phyloP scores from a whole-genome alignment of 2,329 filamentous ascomycete species.

The Atkinsonella hypoxylon region DNA sequence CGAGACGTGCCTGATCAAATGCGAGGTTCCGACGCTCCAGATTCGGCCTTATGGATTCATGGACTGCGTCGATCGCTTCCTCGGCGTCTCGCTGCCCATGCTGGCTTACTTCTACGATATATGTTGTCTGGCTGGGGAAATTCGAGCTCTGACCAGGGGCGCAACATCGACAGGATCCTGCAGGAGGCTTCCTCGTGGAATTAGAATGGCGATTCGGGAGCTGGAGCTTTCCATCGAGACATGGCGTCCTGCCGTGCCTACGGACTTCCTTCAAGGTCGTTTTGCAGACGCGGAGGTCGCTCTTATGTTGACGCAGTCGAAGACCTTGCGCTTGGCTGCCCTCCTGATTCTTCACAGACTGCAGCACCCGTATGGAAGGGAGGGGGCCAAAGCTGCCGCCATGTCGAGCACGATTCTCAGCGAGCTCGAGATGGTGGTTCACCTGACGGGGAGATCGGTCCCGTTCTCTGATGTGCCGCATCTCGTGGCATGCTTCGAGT shows the following conservation, averaged over 20 bases:
- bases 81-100: slow-evolving; percentile 6
- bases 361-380: slow-evolving; percentile 3
- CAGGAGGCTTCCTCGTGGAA: background rate
- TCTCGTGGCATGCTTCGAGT: slow-evolving; percentile 6
- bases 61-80: slow-evolving; percentile 4
- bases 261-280: background rate
- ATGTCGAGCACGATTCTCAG: slow-evolving; percentile 2
- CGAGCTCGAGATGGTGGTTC: slow-evolving; percentile 4
- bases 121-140: background rate
- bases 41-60: background rate
- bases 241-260: slow-evolving; percentile 1
- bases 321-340: slow-evolving; percentile 1
- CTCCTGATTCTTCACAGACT: slow-evolving; percentile 5
- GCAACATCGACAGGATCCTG: background rate
- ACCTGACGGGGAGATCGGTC: slow-evolving; percentile 3
- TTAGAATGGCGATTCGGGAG: background rate
- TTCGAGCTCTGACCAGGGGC: background rate
- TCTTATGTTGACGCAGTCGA: slow-evolving; percentile 3
- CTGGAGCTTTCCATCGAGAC: background rate
- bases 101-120: slow-evolving; percentile 6
- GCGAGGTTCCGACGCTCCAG: slow-evolving; percentile 3
- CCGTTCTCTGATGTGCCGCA: slow-evolving; percentile 6
- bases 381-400: background rate
- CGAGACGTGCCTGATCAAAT: slow-evolving; percentile 4
- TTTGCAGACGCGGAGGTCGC: slow-evolving; percentile 4